Evolutionary conservation across 495 filamentous ascomycete genomes (phyloP).

Genomic region (Penicillium cataractarum): DNA sequence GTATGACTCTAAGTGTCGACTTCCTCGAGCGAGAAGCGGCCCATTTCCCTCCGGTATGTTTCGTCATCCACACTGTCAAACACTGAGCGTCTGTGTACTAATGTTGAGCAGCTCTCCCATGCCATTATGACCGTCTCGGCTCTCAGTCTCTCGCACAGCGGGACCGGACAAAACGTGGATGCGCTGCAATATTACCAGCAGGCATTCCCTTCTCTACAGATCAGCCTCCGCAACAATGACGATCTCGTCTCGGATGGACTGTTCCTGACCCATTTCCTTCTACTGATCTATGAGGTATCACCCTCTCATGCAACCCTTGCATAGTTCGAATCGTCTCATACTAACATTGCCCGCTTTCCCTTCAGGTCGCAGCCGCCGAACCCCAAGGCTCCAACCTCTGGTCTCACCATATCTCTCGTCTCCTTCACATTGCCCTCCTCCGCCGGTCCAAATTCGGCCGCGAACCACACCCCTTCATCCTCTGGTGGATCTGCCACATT

Average conservation of each 20-base stretch:
- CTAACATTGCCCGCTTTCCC: background rate
- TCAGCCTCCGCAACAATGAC: constrained; percentile 45
- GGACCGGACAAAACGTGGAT: constrained; percentile 47
- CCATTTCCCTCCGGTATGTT: constrained; percentile 55
- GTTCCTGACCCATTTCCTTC: constrained; percentile 62
- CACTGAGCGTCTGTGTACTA: background rate
- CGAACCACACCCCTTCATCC: constrained; percentile 55
- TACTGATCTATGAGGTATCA: constrained; percentile 61
- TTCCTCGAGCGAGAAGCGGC: constrained; percentile 54
- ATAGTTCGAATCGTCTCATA: background rate
- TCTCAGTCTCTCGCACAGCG: constrained; percentile 55
- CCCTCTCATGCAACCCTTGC: background rate
- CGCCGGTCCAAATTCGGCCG: constrained; percentile 47
- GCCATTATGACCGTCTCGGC: constrained; percentile 65
- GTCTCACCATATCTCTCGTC: constrained; percentile 58
- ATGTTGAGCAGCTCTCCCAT: constrained; percentile 52
- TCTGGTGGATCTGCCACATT: constrained; percentile 60
- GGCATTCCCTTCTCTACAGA: constrained; percentile 53
- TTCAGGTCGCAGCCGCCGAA: constrained; percentile 52
- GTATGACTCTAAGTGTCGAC: constrained; percentile 42
- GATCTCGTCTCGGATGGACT: constrained; percentile 60
- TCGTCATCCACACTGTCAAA: background rate
- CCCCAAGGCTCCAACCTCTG: constrained; percentile 53
- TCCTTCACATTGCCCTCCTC: constrained; percentile 54
- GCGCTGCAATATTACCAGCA: constrained; percentile 61